A percentile compares a stretch with the other conserved stretches of the same genome.
Conservation (phyloP, 148 eudicot genomes). For the Nepenthes gracilis region DNA sequence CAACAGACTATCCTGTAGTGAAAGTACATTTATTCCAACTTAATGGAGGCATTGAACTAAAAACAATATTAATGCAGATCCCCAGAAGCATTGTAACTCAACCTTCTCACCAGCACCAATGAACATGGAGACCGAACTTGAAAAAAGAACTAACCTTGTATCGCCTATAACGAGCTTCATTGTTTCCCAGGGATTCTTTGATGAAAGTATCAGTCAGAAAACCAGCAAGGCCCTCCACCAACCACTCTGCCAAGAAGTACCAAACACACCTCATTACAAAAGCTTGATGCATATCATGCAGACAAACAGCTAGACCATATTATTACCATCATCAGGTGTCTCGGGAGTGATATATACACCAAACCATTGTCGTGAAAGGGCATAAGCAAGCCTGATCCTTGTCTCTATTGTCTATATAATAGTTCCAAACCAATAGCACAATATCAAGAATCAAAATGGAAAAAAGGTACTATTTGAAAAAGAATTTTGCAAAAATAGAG, state of each 20-base stretch:
- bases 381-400: constrained; percentile 79
- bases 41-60: no score
- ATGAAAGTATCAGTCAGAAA: constrained; percentile 75
- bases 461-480: no score
- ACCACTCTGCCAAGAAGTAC: constrained; percentile 59
- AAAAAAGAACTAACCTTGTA: constrained; percentile 61
- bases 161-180: constrained; percentile 89
- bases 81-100: no score
- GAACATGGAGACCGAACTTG: no score
- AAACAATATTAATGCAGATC: no score
- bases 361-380: constrained; percentile 97
- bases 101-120: not conserved
- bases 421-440: not conserved
- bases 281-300: constrained; percentile 8
- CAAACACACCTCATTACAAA: constrained; percentile 3
- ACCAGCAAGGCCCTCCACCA: constrained; percentile 94
- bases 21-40: no score
- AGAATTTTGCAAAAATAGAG: no score
- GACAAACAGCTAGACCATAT: not conserved
- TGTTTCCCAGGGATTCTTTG: constrained; percentile 79
- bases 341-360: constrained; percentile 92
- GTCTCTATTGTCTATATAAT: constrained; percentile 71
- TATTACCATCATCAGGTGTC: constrained; percentile 79
- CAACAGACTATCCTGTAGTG: no score
- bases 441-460: no score